Percentiles rank a stretch among this genome's conserved stretches.
These are phyloP conservation scores for Cicer pinnatifidum DNA, from an alignment of 306 rosid species.

Conservation along the genomic window DNA sequence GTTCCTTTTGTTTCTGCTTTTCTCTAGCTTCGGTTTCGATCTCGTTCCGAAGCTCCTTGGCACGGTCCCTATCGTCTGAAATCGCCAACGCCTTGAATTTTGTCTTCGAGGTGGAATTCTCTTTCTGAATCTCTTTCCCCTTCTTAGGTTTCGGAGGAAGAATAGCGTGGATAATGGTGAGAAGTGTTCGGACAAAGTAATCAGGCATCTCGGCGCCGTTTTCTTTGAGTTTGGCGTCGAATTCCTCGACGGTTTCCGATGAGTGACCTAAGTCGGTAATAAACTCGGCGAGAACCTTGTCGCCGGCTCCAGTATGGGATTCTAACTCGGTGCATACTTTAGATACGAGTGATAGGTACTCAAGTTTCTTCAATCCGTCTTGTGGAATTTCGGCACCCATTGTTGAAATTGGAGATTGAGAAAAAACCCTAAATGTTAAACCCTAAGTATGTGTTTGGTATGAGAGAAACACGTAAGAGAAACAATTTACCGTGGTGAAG, in stretches of 20 bases:
- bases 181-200: conserved; percentile 63
- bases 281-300: conserved; percentile 77
- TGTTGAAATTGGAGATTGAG: background rate
- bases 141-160: conserved; percentile 70
- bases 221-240: conserved; percentile 64
- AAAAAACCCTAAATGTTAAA: too few species aligned
- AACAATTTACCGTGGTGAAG: too few species aligned
- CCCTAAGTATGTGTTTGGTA: too few species aligned
- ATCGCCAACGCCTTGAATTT: conserved; percentile 69
- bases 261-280: conserved; percentile 68
- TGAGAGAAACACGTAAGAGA: too few species aligned
- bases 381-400: conserved; percentile 55
- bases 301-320: conserved; percentile 71
- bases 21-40: conserved; percentile 59
- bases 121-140: conserved; percentile 46
- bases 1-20: conserved; percentile 24
- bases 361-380: conserved; percentile 69
- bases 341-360: conserved; percentile 77
- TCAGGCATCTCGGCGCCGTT: conserved; percentile 79
- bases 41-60: conserved; percentile 66
- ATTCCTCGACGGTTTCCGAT: conserved; percentile 65
- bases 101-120: conserved; percentile 18
- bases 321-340: conserved; percentile 81
- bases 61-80: conserved; percentile 63
- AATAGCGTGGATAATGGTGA: conserved; percentile 70